Conservation (phyloP, 2,329 filamentous ascomycete genomes). For the Verticillium nonalfalfae region DNA sequence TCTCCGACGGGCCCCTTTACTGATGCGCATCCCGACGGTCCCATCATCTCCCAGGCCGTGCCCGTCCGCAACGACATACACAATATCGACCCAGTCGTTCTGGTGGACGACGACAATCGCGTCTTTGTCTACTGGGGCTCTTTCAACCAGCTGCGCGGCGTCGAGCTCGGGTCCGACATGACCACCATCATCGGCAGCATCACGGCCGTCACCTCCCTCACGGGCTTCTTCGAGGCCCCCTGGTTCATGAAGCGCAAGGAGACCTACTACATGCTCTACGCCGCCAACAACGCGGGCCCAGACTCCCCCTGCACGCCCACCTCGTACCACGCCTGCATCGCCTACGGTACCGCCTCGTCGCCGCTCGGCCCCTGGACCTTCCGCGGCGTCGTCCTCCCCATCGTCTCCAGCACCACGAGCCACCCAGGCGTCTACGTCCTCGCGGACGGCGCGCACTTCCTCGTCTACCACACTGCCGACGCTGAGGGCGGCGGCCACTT, state of each 20-base stretch:
- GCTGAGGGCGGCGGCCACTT: constrained; percentile 25
- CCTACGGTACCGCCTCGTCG: constrained; percentile 24
- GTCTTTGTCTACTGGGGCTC: constrained; percentile 32
- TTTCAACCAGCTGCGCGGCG: constrained; percentile 25
- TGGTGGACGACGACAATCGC: constrained; percentile 26
- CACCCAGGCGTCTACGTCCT: constrained; percentile 25
- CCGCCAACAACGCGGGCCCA: constrained; percentile 28
- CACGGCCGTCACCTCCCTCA: constrained; percentile 17
- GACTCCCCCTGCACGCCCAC: constrained; percentile 29
- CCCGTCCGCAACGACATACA: constrained; percentile 27
- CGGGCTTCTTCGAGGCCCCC: constrained; percentile 29
- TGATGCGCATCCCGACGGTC: constrained; percentile 25
- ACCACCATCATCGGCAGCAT: constrained; percentile 20
- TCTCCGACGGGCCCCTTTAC: constrained; percentile 25
- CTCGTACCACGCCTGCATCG: constrained; percentile 29
- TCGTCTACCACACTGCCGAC: constrained; percentile 28
- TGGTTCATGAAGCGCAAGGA: constrained; percentile 27
- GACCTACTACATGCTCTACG: constrained; percentile 32
- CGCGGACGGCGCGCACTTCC: constrained; percentile 18
- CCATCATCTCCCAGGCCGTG: constrained; percentile 26
- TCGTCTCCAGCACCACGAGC: constrained; percentile 26
- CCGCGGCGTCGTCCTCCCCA: constrained; percentile 22
- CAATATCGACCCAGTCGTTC: constrained; percentile 31
- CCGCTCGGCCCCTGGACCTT: constrained; percentile 29
- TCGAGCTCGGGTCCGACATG: constrained; percentile 27